Base-by-base conservation (phyloP, 352 stramenopile species). In the Pythium diclinum region DNA sequence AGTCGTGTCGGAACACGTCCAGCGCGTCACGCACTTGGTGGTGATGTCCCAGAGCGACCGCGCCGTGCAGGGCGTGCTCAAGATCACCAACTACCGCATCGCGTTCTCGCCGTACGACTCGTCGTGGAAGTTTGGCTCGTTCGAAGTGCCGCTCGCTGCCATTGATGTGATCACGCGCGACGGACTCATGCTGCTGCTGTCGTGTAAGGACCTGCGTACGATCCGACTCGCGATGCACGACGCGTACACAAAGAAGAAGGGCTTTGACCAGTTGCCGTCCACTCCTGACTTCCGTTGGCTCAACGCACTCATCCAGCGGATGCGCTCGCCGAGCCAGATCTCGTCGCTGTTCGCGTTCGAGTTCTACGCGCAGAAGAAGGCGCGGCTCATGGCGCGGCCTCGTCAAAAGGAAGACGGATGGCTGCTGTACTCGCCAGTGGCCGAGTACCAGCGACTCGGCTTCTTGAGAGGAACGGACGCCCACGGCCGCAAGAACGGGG, bases 1-100 rank as follows among this genome's bases (percentile, higher is more conserved):
- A 56, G 74, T 70, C 23, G 83, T 94, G 62, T 64, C 92, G 10
- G 85, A 93, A 46, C 75, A 92, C 44, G 85, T 94, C 25, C 82
- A 95, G 72, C 85, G 85, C 52, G 87, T 94, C 52, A 95, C 87
- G 11, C 91, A 93, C 56, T 64, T 95, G 6, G 85, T 95, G 23
- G 79, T 92, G 3, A 92, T 95, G 76, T 85, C 83, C 0, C 77
- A 91, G 55, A 91, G 83, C 56, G 85, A 95, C 61, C 84, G 83
- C 19, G 83, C 85, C 0, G 84, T 95, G 21, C 85, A 92, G 65
- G 87, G 87, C n/a, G 81, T 93, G 68, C 74, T 82, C 65, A 91
- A 88, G 68, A 92, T 95, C 59, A 94, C 87, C 38, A 87, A 83
- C 9, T 94, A 87, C 63, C 83, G 85, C 19, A 83, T 94, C 67